phyloP scores from a whole-genome alignment of 768 basidiomycete genomes.

The Leccinum fibrillosum region DNA sequence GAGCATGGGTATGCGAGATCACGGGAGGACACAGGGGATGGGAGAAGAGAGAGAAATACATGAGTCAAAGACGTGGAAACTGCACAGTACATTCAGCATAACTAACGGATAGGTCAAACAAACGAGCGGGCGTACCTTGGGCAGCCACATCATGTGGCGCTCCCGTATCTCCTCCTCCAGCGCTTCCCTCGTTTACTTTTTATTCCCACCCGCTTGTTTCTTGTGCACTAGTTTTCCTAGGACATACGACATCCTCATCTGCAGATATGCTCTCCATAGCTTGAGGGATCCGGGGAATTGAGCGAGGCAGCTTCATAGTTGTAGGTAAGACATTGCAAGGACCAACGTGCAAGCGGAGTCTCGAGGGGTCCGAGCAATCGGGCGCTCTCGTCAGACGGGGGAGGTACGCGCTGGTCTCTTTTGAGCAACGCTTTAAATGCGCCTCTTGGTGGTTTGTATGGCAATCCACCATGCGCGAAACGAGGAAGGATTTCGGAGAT shows the following conservation, averaged over 20 bases:
- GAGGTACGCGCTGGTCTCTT: constrained; percentile 47
- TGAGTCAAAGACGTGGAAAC: constrained; percentile 93
- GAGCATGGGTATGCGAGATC: constrained; percentile 85
- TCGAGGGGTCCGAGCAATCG: constrained; percentile 77
- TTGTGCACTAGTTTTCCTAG: constrained; percentile 70
- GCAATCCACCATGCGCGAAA: constrained; percentile 94
- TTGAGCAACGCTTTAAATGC: constrained; percentile 55
- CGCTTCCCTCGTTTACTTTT: constrained; percentile 89
- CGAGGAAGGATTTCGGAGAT: constrained; percentile 85
- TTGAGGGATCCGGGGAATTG: constrained; percentile 92
- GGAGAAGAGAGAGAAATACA: constrained; percentile 86
- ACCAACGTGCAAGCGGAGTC: constrained; percentile 65
- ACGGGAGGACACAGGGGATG: constrained; percentile 86
- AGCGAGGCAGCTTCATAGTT: constrained; percentile 86
- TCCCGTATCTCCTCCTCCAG: constrained; percentile 91
- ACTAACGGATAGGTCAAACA: not conserved
- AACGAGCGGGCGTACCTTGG: constrained; percentile 56
- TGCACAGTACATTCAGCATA: constrained; percentile 30
- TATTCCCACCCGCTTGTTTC: constrained; percentile 82
- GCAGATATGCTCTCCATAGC: constrained; percentile 92
- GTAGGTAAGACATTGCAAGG: constrained; percentile 81
- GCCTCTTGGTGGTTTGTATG: constrained; percentile 72
- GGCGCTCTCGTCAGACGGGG: constrained; percentile 49
- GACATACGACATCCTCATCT: constrained; percentile 80
- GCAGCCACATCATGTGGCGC: constrained; percentile 91